Evolutionary conservation across 768 basidiomycete species (phyloP), one percentile per base, ranked within the genome.

Genomic region (Favolaschia claudopus): DNA sequence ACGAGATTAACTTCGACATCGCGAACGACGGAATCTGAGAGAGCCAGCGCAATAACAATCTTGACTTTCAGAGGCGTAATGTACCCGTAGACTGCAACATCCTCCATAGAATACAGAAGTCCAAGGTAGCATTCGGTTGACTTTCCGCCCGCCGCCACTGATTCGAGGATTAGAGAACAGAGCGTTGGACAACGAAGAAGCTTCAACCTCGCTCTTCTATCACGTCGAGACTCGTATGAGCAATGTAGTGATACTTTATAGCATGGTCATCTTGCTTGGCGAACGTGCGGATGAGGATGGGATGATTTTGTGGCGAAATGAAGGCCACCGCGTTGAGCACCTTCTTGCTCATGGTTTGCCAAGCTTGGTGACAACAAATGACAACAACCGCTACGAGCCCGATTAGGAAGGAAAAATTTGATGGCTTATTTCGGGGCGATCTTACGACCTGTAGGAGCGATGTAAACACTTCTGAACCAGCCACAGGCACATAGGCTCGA

Each of bases 61-160:
- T 95, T 95, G 67, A 95, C 82, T 69, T 90, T 92, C 60, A 93
- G 77, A 13, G 94, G 92, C 10, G 93, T 95, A 46, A 95, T 85
- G 74, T 94, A 96, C 36, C 94, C 95, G 72, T 96, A 96, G 34
- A 94, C 92, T 2, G 92, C 93, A 46, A 93, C 89, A 65, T 96
- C 94, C 74, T 96, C 95, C 82, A 96, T 89, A n/a, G 89, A 83
- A 72, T 93, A 94, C 24, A 96, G 75, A 53, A 96, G 78, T 6
- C 93, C 94, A 33, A 95, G 82, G 69, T 95, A 96, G 69, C 89
- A 89, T 31, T 96, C 93, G 5, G 78, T 79, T 4, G 83, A 76
- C 72, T 92, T 93, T 27, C 79, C 79, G 17, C 81, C 82, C 58
- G 81, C 77, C 70, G 68, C 73, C 38, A 81, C 82, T 82, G 62